Evolutionary conservation across 2,329 filamentous ascomycete species (phyloP), one percentile per base, ranked within the genome.

Genomic region (Phoma sp.): DNA sequence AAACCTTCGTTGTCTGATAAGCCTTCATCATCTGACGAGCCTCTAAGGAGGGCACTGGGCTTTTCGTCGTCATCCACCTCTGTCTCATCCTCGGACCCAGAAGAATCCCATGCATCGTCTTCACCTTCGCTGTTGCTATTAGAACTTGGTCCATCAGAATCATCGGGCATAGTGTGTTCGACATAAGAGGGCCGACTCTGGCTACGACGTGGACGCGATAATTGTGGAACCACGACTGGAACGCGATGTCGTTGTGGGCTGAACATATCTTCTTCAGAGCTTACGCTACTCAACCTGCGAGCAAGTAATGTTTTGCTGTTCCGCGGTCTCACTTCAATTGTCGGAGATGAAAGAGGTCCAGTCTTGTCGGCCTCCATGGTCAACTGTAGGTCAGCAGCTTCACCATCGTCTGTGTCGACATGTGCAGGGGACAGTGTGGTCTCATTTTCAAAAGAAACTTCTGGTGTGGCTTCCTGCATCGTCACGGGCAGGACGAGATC

Each of bases 141-240:
- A n/a, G n/a, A 38, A 4, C 7, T 9, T 9, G 45, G 48, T 38
- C 48, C 30, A 9, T 62, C 52, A 3, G 47, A 59, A 2, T 35
- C 18, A 6, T 56, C 47, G 7, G 54, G 47, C 4, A 39, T 23
- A 3, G 23, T n/a, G 2, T 43, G 10, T 30, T 60, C 59, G 22
- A 59, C 45, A 24, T 65, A 66, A 0, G 64, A 66, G 0, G 60
- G 56, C 6, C 55, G 55, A 6, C 22, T n/a, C 2, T 41, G 40
- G 32, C 51, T 48, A 10, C 61, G 57, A 37, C 53, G 55, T 13
- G 58, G 39, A 13, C 62, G 54, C 14, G 36, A 42, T 42, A n/a
- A 18, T 6, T 41, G 29, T 41, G 30, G 2, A 2, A 27, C 14
- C 27, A 18, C 25, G 22, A 27, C 25, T 27, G 7, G 6, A 10